Base-by-base conservation (phyloP, 345 rosid species). In the Lepidium aucheri region DNA sequence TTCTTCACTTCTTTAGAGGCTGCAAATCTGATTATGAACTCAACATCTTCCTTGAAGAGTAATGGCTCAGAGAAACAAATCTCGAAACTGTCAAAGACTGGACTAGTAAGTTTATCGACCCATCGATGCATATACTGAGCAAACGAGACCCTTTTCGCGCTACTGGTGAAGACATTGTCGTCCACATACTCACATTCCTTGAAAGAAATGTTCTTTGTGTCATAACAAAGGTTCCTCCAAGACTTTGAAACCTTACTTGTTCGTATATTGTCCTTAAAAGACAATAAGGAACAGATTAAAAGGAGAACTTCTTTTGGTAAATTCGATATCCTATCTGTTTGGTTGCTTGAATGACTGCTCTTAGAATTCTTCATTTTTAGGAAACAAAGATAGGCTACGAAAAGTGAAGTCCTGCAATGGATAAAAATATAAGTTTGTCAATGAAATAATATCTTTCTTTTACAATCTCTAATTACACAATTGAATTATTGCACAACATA, bases 241-340 rank as follows among this genome's bases (percentile, higher is more conserved):
- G 45, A 65, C 18, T 13, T 46, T 0, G 82, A 70, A 11, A 85
- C 39, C 2, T 70, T 13, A 12, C 53, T 49, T 0, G 82, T 80
- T 40, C 67, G 70, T 3, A 65, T 75, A 0, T 79, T 82, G 16
- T 78, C 81, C 5, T 65, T 78, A 69, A 85, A 83, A 4, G 83
- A 62, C 34, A 78, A 53, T 32, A 14, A 61, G 26, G 83, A 70
- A 0, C 75, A 9, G 5, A 81, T 82, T 4, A 38, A 1, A 12
- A 49, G 0, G 0, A 79, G 32, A 0, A 75, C 30, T 8, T 52
- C 33, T 34, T 62, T 51, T 0, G 68, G 8, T 15, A 80, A 50
- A 13, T 3, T 13, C 4, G 53, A 51, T 60, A 80, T 18, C 53
- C 24, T 49, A 59, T 78, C 79, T 14, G n/a, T n/a, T 39, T 26